Evolutionary conservation across 176 grass and related monocot species (phyloP).

Genomic region (Carex scoparia): DNA sequence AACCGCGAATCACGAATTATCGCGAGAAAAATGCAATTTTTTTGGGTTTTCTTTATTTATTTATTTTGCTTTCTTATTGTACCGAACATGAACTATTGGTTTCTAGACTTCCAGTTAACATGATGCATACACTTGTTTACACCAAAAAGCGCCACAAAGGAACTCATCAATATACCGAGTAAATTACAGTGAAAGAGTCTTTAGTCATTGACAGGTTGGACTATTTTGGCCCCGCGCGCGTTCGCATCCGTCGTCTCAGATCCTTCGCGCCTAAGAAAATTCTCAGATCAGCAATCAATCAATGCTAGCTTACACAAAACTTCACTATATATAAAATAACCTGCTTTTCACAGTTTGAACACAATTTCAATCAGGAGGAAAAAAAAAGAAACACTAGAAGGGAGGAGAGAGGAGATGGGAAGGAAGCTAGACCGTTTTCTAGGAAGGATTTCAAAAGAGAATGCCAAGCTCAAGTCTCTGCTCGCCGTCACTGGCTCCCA

Average conservation of each 20-base stretch:
- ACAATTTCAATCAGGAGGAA: constrained; percentile 16
- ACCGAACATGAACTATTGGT: no score
- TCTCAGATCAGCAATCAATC: background rate
- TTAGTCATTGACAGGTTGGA: background rate
- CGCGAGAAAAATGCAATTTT: no score
- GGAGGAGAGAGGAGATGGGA: constrained; percentile 32
- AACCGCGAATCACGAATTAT: no score
- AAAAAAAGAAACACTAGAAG: background rate
- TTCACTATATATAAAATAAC: background rate
- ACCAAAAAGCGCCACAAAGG: background rate
- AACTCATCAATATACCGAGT: background rate
- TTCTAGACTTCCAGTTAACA: background rate
- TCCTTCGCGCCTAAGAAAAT: background rate
- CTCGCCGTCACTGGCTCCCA: constrained; percentile 42
- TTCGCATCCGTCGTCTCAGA: background rate
- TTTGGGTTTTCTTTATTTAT: no score
- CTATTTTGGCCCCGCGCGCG: constrained; percentile 2
- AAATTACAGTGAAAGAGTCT: background rate
- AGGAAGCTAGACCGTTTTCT: constrained; percentile 69
- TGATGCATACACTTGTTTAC: background rate
- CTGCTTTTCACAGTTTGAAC: constrained; percentile 15
- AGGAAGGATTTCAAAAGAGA: constrained; percentile 59
- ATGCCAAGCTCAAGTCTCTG: constrained; percentile 43
- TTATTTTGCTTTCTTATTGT: no score
- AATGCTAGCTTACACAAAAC: background rate